Evolutionary conservation across 2,329 filamentous ascomycete species (phyloP).

Genomic region (Ceratocystis alfenasii): DNA sequence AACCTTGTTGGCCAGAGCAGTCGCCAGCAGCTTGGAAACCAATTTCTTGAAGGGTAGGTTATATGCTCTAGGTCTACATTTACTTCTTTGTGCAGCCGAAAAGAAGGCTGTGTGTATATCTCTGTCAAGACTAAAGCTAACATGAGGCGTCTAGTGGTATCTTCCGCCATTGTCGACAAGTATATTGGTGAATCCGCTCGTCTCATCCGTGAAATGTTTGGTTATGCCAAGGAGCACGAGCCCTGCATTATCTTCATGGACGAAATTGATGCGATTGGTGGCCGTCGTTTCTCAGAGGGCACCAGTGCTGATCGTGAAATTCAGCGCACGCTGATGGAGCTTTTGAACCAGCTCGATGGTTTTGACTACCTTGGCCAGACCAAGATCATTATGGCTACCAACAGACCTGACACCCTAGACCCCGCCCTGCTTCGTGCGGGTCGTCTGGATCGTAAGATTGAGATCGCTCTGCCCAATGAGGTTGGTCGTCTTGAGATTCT

Average conservation of each 20-base stretch:
- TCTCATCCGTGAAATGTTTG: slow-evolving; percentile 98
- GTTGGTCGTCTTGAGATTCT: slow-evolving; percentile 91
- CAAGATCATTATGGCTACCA: slow-evolving; percentile 99
- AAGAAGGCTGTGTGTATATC: neutral
- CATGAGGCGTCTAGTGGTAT: slow-evolving; percentile 56
- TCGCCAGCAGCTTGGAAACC: slow-evolving; percentile 91
- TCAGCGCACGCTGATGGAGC: slow-evolving; percentile 94
- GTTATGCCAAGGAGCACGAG: slow-evolving; percentile 97
- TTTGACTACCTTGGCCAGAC: slow-evolving; percentile 99
- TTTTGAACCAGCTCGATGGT: slow-evolving; percentile 95
- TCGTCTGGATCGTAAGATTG: slow-evolving; percentile 91
- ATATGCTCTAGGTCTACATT: neutral
- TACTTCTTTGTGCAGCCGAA: too few species aligned
- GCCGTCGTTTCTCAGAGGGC: slow-evolving; percentile 89
- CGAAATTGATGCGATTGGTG: slow-evolving; percentile 98
- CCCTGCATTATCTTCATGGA: slow-evolving; percentile 99
- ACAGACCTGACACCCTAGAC: slow-evolving; percentile 90
- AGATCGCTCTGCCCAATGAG: slow-evolving; percentile 94
- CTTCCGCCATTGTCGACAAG: slow-evolving; percentile 97
- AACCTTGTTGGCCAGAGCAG: slow-evolving; percentile 83
- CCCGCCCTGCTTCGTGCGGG: slow-evolving; percentile 85
- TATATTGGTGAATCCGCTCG: slow-evolving; percentile 98
- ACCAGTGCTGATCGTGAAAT: slow-evolving; percentile 97
- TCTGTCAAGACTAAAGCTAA: slow-evolving; percentile 21
- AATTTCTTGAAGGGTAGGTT: slow-evolving; percentile 87